Evolutionary conservation across 345 rosid genomes (phyloP), one percentile per base, ranked within the genome.

Genomic region (Pistacia vera): DNA sequence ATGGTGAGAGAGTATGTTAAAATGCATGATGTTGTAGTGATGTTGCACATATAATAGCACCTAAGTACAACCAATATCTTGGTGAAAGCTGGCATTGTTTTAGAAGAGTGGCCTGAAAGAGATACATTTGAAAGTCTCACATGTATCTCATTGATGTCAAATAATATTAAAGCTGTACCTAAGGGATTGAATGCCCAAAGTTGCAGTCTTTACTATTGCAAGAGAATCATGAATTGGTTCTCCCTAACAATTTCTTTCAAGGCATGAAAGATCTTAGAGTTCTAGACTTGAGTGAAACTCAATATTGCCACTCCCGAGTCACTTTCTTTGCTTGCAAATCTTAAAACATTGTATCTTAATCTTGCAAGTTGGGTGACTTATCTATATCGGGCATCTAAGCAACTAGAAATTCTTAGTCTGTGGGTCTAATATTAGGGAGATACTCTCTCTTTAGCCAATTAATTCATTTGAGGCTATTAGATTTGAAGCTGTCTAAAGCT

Each of bases 241-340:
- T 55, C 1, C 63, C 61, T 35, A 10, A n/a, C 9, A 17, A 17
- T 17, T 70, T 70, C 8, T 70, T 70, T 56, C 16, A 35, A n/a
- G 62, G 73, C 55, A 70, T 55, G 73, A 70, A 55, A 35, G 51
- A 70, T 54, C 63, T 70, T 10, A 70, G 5, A 10, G 63, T 70
- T 55, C 4, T 70, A 5, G 63, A 55, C 33, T 33, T 70, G 44
- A 41, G 44, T 5, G 0, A 3, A 4, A 41, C 44, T 41, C 44
- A 41, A 41, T 41, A 41, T 41, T 41, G 44, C 6, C 44, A 41
- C 7, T 41, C 44, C 44, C 5, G 44, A 41, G 44, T 41, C 44
- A 41, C 7, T 41, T 41, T 41, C 44, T 41, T 41, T 41, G 5
- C 44, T 41, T 4, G 44, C 44, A 41, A 41, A 41, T 5, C 44